Evolutionary conservation across 108 stramenopile genomes (phyloP).

Genomic region (Pseudonitzschia delicatissima): DNA sequence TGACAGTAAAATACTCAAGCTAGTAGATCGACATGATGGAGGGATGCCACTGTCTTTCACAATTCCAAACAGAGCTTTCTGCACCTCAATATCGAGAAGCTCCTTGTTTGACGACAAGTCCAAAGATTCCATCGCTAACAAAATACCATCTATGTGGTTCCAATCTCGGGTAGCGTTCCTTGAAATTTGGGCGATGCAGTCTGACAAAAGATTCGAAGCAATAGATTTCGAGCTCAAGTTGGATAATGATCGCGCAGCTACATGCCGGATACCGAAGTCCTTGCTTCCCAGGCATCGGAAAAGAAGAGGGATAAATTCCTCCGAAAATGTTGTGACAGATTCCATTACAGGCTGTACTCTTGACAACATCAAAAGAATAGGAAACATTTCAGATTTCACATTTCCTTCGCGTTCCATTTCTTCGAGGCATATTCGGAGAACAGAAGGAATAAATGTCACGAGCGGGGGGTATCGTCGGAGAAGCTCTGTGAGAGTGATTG

Average conservation of each 20-base stretch:
- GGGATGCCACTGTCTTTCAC: neutral
- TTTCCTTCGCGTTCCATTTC: constrained; percentile 10
- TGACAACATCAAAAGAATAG: constrained; percentile 56
- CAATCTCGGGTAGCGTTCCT: constrained; percentile 14
- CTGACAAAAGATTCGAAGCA: neutral
- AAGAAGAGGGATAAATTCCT: constrained; percentile 31
- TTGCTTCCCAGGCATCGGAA: constrained; percentile 28
- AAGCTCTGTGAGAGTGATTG: constrained; percentile 49
- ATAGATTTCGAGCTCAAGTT: constrained; percentile 34
- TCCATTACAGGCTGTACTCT: constrained; percentile 41
- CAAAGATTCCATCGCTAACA: constrained; percentile 17
- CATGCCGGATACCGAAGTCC: constrained; percentile 39
- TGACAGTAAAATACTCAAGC: constrained; percentile 1
- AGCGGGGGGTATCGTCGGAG: constrained; percentile 48
- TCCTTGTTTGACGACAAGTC: neutral
- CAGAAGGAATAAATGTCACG: constrained; percentile 30
- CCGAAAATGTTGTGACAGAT: constrained; percentile 17
- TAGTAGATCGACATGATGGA: constrained; percentile 6
- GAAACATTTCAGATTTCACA: constrained; percentile 30
- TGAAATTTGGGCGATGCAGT: neutral
- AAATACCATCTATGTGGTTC: constrained; percentile 28
- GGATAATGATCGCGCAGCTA: constrained; percentile 48
- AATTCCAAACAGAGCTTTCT: neutral
- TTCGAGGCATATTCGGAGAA: constrained; percentile 22
- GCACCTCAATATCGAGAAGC: neutral